Conservation (phyloP, 2,329 filamentous ascomycete species). For the Chrysosphaeria jannelii region DNA sequence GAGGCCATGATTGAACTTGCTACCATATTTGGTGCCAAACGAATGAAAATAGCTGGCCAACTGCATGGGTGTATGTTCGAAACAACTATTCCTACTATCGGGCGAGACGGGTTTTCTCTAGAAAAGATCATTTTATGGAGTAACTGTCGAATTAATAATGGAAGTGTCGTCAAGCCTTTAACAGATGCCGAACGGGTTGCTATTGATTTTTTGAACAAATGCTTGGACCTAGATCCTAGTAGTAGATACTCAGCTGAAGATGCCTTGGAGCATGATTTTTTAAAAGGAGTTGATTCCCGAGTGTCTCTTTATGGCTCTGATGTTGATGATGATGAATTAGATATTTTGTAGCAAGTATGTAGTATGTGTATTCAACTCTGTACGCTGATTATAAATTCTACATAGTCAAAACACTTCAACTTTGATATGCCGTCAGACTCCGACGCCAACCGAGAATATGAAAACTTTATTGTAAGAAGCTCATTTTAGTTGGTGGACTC, state of each 20-base stretch:
- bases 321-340: slow-evolving; percentile 23
- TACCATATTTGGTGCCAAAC: slow-evolving; percentile 64
- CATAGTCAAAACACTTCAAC: too few relatives aligned
- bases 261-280: slow-evolving; percentile 42
- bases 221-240: slow-evolving; percentile 47
- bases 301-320: slow-evolving; percentile 4
- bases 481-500: too few relatives aligned
- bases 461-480: too few relatives aligned
- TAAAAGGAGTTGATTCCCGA: slow-evolving; percentile 8
- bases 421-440: too few relatives aligned
- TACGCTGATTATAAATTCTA: too few relatives aligned
- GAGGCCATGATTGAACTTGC: slow-evolving; percentile 95
- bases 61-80: slow-evolving; percentile 82
- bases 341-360: slow-evolving; percentile 9
- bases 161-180: slow-evolving; percentile 14
- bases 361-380: too few relatives aligned
- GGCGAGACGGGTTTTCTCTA: slow-evolving; percentile 54
- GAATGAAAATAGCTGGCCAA: slow-evolving; percentile 57
- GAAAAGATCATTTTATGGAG: slow-evolving; percentile 94
- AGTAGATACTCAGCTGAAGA: slow-evolving; percentile 46
- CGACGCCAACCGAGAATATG: too few relatives aligned
- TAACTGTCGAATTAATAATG: slow-evolving; percentile 33
- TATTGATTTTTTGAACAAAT: slow-evolving; percentile 37
- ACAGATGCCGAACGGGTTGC: slow-evolving; percentile 40
- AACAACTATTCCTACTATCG: slow-evolving; percentile 74